Percentiles rank a stretch among this genome's conserved stretches.
phyloP scores from a whole-genome alignment of 2,329 filamentous ascomycete genomes.

The Chrysoporthe cubensis region DNA sequence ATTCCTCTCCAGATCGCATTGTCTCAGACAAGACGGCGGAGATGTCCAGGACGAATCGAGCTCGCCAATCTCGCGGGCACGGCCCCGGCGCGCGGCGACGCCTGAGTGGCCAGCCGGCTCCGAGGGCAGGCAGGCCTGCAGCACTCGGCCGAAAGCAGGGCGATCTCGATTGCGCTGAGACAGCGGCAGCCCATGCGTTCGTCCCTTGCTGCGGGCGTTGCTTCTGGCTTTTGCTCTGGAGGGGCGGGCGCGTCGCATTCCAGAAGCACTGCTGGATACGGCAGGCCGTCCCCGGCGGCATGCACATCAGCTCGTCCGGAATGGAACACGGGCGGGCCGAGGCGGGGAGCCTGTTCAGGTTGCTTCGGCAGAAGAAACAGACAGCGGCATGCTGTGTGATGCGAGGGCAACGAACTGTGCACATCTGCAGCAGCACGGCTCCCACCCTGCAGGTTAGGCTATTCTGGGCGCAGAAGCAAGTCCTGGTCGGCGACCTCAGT shows the following conservation, averaged over 20 bases:
- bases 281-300: not conserved
- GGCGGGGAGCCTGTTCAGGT: not conserved
- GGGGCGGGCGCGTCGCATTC: not conserved
- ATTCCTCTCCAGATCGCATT: not conserved
- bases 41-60: not conserved
- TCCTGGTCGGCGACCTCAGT: not conserved
- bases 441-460: not conserved
- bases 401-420: not conserved
- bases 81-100: not conserved
- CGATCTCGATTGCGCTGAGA: constrained; percentile 1
- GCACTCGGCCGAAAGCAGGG: not conserved
- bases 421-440: not conserved
- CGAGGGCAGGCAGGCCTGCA: not conserved
- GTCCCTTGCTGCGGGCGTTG: not conserved
- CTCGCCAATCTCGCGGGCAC: not conserved
- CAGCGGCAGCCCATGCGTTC: not conserved
- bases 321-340: constrained; percentile 2
- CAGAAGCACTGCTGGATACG: constrained; percentile 4
- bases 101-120: not conserved
- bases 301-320: not conserved
- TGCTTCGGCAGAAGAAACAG: not conserved
- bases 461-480: not conserved
- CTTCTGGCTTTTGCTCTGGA: not conserved
- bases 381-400: not conserved
- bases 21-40: not conserved